Evolutionary conservation across 208 protist species (phyloP), one percentile per base, ranked within the genome.

Genomic region (Lotmaria passim): DNA sequence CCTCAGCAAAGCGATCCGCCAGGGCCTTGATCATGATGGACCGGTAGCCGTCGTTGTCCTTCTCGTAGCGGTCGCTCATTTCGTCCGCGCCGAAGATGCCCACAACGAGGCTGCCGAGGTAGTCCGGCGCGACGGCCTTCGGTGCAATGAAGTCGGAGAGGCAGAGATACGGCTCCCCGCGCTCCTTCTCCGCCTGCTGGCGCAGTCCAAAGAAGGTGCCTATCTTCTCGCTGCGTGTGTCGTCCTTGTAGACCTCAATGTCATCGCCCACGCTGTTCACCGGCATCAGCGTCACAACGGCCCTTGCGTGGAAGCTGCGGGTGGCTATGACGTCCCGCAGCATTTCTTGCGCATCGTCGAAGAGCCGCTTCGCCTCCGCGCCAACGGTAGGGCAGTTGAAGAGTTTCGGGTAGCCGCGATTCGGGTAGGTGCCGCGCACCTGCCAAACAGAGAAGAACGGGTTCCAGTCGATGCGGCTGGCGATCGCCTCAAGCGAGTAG

Each of bases 391-490:
- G 79, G 76, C 98, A 98, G 70, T 99, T 93, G 77, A 99, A 99
- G 41, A 99, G 93, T 68, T 98, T 97, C 39, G 98, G 98, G 75
- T 98, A 99, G 52, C 88, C 89, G 52, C 97, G 83, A 75, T 98
- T 98, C 41, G 96, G 96, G 85, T 98, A 98, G 57, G 91, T 95
- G 33, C 97, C 98, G 51, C 95, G 90, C 10, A 99, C 65, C 85
- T 98, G 91, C 95, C 94, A 98, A 14, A 96, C 91, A 30, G 89
- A 81, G 62, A 97, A 96, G 81, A 98, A 98, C 28, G 94, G 96
- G 75, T 98, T 98, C 97, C 98, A 99, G 76, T 99, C 97, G 69
- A 99, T 99, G 66, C 91, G 86, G n/a, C 61, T 72, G 17, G 98
- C 58, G 34, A 99, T 82, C 24, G 84, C 46, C 44, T 91, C 84